Percentiles rank a stretch among this genome's conserved stretches.
Conservation (phyloP, 2,329 filamentous ascomycete genomes). For the Colletotrichum magnum region DNA sequence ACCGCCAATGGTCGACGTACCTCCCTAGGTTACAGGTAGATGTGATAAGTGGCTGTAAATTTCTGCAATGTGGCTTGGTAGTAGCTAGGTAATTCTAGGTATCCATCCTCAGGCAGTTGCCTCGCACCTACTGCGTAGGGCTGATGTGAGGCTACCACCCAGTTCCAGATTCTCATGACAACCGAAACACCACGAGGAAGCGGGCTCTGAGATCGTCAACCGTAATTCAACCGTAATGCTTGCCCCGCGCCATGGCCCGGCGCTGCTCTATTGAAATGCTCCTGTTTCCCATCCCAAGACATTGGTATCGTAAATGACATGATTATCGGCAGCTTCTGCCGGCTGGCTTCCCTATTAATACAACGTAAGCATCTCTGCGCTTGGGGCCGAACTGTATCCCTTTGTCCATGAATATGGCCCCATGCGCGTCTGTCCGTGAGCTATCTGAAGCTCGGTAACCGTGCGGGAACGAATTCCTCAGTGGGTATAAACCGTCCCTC, state of each 20-base stretch:
- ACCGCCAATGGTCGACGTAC: too few species aligned
- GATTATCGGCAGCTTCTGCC: conserved; percentile 24
- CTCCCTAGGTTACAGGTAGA: too few species aligned
- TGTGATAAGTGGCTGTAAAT: too few species aligned
- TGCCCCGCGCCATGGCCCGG: conserved; percentile 1
- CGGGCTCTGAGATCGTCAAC: not conserved
- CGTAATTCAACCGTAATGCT: not conserved
- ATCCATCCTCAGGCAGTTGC: too few species aligned
- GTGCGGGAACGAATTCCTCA: conserved; percentile 68
- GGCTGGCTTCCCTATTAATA: conserved; percentile 27
- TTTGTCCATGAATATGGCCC: conserved; percentile 10
- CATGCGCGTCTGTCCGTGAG: conserved; percentile 24
- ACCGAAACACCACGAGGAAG: not conserved
- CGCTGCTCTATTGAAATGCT: conserved; percentile 33
- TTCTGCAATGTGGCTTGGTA: not conserved
- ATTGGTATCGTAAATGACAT: conserved; percentile 41
- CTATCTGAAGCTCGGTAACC: conserved; percentile 69
- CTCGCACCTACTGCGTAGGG: not conserved
- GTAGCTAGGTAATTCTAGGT: too few species aligned
- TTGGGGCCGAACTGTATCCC: conserved; percentile 22
- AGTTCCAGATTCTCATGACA: not conserved
- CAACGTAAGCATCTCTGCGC: conserved; percentile 20
- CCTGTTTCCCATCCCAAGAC: conserved; percentile 23
- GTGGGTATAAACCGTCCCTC: conserved; percentile 29
- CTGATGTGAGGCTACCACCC: not conserved